Conservation (phyloP, 345 rosid species). For the Lumnitzera racemosa region DNA sequence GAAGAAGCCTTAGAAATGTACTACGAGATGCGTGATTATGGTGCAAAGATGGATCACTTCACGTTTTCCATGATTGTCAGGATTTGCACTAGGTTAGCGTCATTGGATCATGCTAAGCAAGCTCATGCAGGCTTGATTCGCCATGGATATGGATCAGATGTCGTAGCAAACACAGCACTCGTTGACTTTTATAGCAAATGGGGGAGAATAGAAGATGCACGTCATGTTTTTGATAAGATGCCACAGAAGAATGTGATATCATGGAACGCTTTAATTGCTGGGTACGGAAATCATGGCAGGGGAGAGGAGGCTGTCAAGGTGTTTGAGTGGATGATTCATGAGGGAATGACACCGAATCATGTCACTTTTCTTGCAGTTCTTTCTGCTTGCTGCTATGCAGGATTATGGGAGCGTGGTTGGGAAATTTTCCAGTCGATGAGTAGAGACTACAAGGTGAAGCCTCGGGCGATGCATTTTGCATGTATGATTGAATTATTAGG, state of each 20-base stretch:
- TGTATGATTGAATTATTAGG: constrained; percentile 78
- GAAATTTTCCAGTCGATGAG: constrained; percentile 65
- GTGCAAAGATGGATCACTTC: constrained; percentile 65
- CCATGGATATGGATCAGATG: constrained; percentile 59
- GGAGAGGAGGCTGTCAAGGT: constrained; percentile 63
- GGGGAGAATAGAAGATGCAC: constrained; percentile 81
- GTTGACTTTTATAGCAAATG: constrained; percentile 95
- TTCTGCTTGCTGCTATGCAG: constrained; percentile 72
- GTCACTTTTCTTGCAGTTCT: constrained; percentile 72
- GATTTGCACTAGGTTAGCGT: constrained; percentile 66
- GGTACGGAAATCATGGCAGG: constrained; percentile 70
- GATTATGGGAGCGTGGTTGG: constrained; percentile 65
- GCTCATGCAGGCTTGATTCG: constrained; percentile 75
- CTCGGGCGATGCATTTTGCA: constrained; percentile 82
- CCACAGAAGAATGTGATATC: constrained; percentile 61
- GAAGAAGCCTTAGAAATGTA: constrained; percentile 70
- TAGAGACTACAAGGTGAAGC: constrained; percentile 52
- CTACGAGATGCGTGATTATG: constrained; percentile 64
- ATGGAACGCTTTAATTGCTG: constrained; percentile 86
- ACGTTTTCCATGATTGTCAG: constrained; percentile 68
- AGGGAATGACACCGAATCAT: constrained; percentile 57
- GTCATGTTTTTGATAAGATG: constrained; percentile 53
- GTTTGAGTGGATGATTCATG: constrained; percentile 57
- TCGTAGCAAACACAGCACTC: constrained; percentile 68
- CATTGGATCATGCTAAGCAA: constrained; percentile 63